phyloP scores from a whole-genome alignment of 2,329 filamentous ascomycete species.

The Xylariaceae sp. region DNA sequence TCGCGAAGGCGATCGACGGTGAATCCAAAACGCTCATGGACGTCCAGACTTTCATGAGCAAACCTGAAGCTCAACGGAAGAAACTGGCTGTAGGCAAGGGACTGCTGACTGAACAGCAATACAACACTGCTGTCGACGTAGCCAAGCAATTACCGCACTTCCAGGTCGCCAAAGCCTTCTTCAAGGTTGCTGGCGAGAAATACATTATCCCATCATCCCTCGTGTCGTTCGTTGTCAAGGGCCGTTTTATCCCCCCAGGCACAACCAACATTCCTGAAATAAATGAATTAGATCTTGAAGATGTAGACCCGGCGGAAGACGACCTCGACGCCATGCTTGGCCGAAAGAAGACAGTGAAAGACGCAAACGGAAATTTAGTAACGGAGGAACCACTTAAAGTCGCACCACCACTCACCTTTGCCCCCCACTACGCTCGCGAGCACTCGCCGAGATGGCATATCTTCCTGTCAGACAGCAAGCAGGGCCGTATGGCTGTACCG shows the following conservation, averaged over 20 bases:
- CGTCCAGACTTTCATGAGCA: conserved; percentile 84
- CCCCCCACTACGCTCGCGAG: conserved; percentile 86
- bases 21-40: conserved; percentile 72
- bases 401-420: conserved; percentile 81
- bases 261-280: conserved; percentile 71
- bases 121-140: conserved; percentile 70
- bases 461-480: conserved; percentile 90
- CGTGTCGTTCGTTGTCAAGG: conserved; percentile 93
- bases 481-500: conserved; percentile 93
- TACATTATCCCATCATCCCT: conserved; percentile 89
- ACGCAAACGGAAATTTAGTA: conserved; percentile 55
- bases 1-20: conserved; percentile 68
- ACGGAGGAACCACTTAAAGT: conserved; percentile 62
- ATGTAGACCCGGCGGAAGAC: conserved; percentile 88
- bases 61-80: conserved; percentile 72
- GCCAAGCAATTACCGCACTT: conserved; percentile 82
- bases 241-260: conserved; percentile 86
- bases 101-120: conserved; percentile 73
- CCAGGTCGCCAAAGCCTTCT: conserved; percentile 87
- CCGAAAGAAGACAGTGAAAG: conserved; percentile 66
- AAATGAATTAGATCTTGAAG: conserved; percentile 77
- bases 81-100: conserved; percentile 66
- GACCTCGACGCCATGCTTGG: conserved; percentile 84
- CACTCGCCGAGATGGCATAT: conserved; percentile 90
- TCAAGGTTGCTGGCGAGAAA: conserved; percentile 95